Conservation (phyloP, 768 basidiomycete species). For the Mrakia frigida region DNA sequence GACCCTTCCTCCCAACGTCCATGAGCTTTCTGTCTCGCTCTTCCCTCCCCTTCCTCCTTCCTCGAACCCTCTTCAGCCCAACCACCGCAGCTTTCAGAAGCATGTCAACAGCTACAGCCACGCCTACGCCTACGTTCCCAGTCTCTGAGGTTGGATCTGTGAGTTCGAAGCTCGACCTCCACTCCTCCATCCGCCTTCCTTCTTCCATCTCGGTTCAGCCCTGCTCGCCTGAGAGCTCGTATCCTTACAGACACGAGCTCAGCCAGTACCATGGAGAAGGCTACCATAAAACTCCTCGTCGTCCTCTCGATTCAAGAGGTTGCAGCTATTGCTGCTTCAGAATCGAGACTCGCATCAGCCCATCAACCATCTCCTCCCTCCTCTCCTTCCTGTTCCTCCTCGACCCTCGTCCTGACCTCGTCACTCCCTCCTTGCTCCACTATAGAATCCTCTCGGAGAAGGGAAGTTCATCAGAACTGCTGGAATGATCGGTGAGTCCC, state of each 20-base stretch:
- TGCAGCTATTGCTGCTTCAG: too few relatives aligned
- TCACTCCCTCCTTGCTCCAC: too few relatives aligned
- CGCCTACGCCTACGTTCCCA: background rate
- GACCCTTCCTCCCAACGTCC: background rate
- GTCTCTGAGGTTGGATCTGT: slow-evolving; percentile 7
- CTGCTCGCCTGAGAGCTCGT: too few relatives aligned
- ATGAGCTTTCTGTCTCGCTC: slow-evolving; percentile 1
- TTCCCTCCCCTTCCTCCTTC: background rate
- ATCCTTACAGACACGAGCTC: too few relatives aligned
- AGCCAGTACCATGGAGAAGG: too few relatives aligned
- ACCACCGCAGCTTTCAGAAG: background rate
- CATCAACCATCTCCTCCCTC: background rate
- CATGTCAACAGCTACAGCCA: background rate
- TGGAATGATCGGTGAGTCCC: slow-evolving; percentile 38
- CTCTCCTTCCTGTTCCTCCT: too few relatives aligned
- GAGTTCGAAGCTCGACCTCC: background rate
- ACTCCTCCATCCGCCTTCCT: background rate
- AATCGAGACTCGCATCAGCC: too few relatives aligned
- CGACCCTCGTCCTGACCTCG: too few relatives aligned
- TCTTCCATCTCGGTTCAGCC: background rate
- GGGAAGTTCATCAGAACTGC: slow-evolving; percentile 67
- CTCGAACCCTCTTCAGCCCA: background rate
- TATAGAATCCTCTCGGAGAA: slow-evolving; percentile 59
- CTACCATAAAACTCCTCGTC: too few relatives aligned
- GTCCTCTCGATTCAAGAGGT: too few relatives aligned